Evolutionary conservation across 805 yeast species (phyloP).

Genomic region (Alloascoidea africana): DNA sequence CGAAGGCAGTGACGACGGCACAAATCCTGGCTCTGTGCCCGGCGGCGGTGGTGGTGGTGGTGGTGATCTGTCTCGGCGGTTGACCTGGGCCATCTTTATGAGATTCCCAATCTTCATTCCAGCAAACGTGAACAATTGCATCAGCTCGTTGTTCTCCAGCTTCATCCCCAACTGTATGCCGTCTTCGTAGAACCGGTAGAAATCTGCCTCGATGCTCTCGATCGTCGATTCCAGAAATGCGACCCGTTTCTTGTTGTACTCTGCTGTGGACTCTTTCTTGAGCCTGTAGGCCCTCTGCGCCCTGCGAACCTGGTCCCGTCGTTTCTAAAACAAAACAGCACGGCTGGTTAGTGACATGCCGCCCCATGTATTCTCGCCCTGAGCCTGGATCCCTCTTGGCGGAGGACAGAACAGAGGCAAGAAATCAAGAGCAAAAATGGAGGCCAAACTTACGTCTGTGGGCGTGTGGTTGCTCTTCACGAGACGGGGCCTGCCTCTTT

Average conservation of each 20-base stretch:
- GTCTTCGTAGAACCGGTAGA: constrained; percentile 6
- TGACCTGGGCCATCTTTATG: constrained; percentile 3
- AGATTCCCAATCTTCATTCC: constrained; percentile 6
- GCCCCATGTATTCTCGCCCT: too few relatives aligned
- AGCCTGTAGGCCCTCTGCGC: constrained; percentile 10
- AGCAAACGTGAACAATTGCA: constrained; percentile 6
- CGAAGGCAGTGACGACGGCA: too few relatives aligned
- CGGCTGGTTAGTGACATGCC: too few relatives aligned
- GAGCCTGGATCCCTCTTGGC: too few relatives aligned
- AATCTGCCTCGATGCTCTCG: constrained; percentile 5
- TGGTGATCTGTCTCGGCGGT: too few relatives aligned
- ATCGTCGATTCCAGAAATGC: constrained; percentile 5
- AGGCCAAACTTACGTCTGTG: too few relatives aligned
- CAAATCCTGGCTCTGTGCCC: too few relatives aligned
- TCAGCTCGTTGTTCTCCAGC: constrained; percentile 6
- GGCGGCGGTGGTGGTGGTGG: too few relatives aligned
- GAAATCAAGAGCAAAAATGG: too few relatives aligned
- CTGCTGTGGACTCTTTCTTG: constrained; percentile 7
- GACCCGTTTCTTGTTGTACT: constrained; percentile 5
- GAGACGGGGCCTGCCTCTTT: constrained; percentile 8
- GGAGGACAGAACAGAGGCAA: too few relatives aligned
- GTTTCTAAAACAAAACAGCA: too few relatives aligned
- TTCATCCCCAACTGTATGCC: constrained; percentile 7
- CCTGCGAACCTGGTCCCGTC: constrained; percentile 9
- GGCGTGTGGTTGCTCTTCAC: constrained; percentile 5